Percentiles rank a stretch among this genome's conserved stretches.
Evolutionary conservation across 352 stramenopile species (phyloP).

Genomic region (Pythium apleroticum): DNA sequence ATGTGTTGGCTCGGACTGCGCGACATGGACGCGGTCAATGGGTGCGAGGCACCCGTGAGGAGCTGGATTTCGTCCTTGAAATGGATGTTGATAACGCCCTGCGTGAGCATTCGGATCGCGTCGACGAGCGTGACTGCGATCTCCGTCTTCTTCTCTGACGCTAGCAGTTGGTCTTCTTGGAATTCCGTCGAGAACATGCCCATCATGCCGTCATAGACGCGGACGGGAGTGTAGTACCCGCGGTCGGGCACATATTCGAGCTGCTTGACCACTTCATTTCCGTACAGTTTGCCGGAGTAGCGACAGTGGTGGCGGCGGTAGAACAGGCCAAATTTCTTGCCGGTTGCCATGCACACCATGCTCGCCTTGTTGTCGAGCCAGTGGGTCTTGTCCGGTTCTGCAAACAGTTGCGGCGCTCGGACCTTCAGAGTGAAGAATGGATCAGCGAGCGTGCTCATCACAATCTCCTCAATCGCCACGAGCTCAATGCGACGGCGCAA

Average conservation of each 20-base stretch:
- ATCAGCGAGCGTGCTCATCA: slow-evolving; percentile 81
- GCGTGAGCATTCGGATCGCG: slow-evolving; percentile 52
- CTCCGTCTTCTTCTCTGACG: slow-evolving; percentile 87
- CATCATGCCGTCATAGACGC: slow-evolving; percentile 76
- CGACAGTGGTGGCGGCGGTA: slow-evolving; percentile 87
- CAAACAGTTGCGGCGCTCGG: slow-evolving; percentile 47
- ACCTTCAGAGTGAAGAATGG: slow-evolving; percentile 76
- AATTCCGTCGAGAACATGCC: slow-evolving; percentile 84
- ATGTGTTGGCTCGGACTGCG: slow-evolving; percentile 65
- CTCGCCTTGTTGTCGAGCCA: slow-evolving; percentile 84
- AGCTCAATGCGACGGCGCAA: slow-evolving; percentile 67
- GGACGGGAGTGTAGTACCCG: slow-evolving; percentile 77
- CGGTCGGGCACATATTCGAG: slow-evolving; percentile 78
- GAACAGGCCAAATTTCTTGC: slow-evolving; percentile 88
- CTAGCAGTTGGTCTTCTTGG: slow-evolving; percentile 74
- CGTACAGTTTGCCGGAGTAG: slow-evolving; percentile 86
- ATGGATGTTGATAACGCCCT: slow-evolving; percentile 61
- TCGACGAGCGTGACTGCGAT: slow-evolving; percentile 85
- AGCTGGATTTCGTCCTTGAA: slow-evolving; percentile 71
- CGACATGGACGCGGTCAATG: slow-evolving; percentile 36
- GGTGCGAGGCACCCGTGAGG: slow-evolving; percentile 35
- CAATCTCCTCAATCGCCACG: slow-evolving; percentile 67
- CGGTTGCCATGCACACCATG: slow-evolving; percentile 84
- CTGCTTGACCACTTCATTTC: slow-evolving; percentile 78
- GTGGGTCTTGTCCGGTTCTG: slow-evolving; percentile 74